Conservation (phyloP, 1,284 basidiomycete species). For the Rhodofomes roseus region DNA sequence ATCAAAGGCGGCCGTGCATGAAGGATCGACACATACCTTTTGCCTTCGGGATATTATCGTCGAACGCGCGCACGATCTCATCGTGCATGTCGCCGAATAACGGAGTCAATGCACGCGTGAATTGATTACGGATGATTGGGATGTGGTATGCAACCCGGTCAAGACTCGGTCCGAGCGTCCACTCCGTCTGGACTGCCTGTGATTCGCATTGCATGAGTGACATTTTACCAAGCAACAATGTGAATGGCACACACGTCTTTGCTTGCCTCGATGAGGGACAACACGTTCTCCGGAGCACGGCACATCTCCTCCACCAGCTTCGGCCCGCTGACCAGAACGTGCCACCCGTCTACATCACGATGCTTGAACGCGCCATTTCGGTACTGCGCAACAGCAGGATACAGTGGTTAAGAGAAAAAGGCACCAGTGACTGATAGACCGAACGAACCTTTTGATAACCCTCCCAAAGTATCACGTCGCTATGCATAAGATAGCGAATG, state of each 20-base stretch:
- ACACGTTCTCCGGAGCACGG: conserved; percentile 31
- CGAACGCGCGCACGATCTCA: conserved; percentile 21
- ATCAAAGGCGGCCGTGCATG: not conserved
- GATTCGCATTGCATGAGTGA: not conserved
- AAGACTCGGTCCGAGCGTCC: conserved; percentile 5
- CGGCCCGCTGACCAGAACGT: conserved; percentile 28
- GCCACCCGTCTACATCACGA: conserved; percentile 27
- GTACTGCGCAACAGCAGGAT: conserved; percentile 15
- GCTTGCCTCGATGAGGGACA: conserved; percentile 85
- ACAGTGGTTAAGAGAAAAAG: not conserved
- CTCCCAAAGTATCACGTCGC: conserved; percentile 17
- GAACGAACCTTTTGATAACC: conserved; percentile 27
- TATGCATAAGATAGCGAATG: not conserved
- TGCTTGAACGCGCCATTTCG: conserved; percentile 33
- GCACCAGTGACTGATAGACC: not conserved
- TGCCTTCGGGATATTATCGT: conserved; percentile 20
- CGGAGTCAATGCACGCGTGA: conserved; percentile 20
- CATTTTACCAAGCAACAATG: not conserved
- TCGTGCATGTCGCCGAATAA: conserved; percentile 22
- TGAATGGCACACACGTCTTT: conserved; percentile 32
- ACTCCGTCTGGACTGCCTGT: conserved; percentile 5
- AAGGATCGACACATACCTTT: conserved; percentile 4
- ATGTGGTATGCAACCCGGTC: conserved; percentile 18
- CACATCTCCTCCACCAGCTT: conserved; percentile 32
- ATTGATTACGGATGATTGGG: conserved; percentile 17